phyloP scores from a whole-genome alignment of 2,329 filamentous ascomycete species.

The Pseudocercospora fuligena region DNA sequence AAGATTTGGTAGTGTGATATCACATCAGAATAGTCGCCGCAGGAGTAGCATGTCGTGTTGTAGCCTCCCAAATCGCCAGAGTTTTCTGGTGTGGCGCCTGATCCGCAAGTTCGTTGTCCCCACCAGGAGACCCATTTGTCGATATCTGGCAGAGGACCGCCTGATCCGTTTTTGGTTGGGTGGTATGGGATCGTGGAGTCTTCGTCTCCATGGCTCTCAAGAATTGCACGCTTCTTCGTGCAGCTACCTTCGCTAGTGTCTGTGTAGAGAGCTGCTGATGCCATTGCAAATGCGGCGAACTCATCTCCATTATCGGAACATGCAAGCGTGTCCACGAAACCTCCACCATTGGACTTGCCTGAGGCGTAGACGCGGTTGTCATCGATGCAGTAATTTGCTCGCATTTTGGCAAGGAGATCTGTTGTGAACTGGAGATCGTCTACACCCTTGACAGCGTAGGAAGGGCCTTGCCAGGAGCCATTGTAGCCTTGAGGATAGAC shows the following conservation, averaged over 20 bases:
- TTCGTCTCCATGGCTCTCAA: constrained; percentile 52
- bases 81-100: constrained; percentile 29
- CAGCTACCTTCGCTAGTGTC: constrained; percentile 34
- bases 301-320: constrained; percentile 48
- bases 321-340: constrained; percentile 52
- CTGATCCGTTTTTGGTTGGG: constrained; percentile 37
- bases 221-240: constrained; percentile 43
- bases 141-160: constrained; percentile 37
- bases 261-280: constrained; percentile 54
- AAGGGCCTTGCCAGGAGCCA: constrained; percentile 47
- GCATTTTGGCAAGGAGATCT: constrained; percentile 49
- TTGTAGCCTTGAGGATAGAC: constrained; percentile 54
- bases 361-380: constrained; percentile 50
- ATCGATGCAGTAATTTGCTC: constrained; percentile 53
- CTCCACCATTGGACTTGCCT: constrained; percentile 62
- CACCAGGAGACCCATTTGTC: constrained; percentile 45
- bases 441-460: constrained; percentile 43
- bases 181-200: constrained; percentile 51
- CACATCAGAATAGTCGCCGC: constrained; percentile 38
- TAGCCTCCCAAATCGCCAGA: constrained; percentile 36
- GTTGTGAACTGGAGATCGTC: constrained; percentile 53
- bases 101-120: constrained; percentile 43
- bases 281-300: constrained; percentile 58
- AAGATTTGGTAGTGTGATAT: constrained; percentile 47
- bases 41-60: constrained; percentile 40